phyloP scores from a whole-genome alignment of 2,329 filamentous ascomycete species.

The Phaeosphaeriaceae sp. region DNA sequence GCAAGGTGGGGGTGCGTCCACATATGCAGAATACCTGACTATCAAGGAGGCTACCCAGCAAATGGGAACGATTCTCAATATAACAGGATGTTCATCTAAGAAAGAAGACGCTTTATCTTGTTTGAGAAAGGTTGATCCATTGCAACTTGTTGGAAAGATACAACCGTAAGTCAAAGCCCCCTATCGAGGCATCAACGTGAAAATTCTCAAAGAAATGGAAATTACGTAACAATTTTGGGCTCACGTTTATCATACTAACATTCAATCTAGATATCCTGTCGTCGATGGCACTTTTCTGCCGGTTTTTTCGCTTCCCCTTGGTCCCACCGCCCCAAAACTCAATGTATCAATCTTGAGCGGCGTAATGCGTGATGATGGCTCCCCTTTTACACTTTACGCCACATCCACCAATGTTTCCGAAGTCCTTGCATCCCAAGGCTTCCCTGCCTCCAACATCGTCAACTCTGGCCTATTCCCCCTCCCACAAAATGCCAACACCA shows the following conservation, averaged over 20 bases:
- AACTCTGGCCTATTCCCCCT: slow-evolving; percentile 26
- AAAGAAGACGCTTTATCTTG: slow-evolving; percentile 26
- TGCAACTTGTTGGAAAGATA: slow-evolving; percentile 23
- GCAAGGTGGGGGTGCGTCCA: slow-evolving; percentile 29
- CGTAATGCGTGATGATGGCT: slow-evolving; percentile 41
- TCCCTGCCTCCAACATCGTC: slow-evolving; percentile 22
- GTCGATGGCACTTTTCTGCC: slow-evolving; percentile 40
- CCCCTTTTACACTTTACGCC: slow-evolving; percentile 37
- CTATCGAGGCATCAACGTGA: no score
- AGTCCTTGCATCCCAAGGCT: slow-evolving; percentile 25
- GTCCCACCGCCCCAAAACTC: slow-evolving; percentile 17
- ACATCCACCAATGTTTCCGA: slow-evolving; percentile 26
- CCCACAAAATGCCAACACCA: slow-evolving; percentile 39
- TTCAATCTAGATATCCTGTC: slow-evolving; percentile 39
- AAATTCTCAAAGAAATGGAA: no score
- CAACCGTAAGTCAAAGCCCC: neutral
- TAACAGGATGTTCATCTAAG: slow-evolving; percentile 28
- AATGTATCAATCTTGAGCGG: slow-evolving; percentile 34
- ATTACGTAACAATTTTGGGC: no score
- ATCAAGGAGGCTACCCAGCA: slow-evolving; percentile 27
- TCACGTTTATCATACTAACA: no score
- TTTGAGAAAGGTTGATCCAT: slow-evolving; percentile 28
- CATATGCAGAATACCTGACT: slow-evolving; percentile 32
- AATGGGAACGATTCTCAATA: slow-evolving; percentile 30
- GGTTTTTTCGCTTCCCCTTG: slow-evolving; percentile 27